phyloP scores from a whole-genome alignment of 2,329 filamentous ascomycete genomes.

The Atkinsonella texensis region DNA sequence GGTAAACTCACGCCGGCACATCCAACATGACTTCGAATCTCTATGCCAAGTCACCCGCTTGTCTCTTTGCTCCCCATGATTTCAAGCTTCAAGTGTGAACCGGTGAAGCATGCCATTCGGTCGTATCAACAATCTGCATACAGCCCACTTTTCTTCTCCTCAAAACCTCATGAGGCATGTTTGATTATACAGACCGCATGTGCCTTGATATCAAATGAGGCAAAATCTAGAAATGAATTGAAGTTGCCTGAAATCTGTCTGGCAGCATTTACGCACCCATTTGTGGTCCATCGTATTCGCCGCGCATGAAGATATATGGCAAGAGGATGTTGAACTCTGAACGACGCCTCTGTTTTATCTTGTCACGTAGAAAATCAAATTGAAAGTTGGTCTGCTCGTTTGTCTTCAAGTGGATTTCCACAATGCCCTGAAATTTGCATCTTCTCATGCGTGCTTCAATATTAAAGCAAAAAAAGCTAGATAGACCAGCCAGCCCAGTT shows the following conservation, averaged over 20 bases:
- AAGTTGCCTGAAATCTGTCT: too few species aligned
- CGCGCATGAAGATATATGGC: too few species aligned
- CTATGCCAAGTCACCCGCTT: background rate
- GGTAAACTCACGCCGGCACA: too few species aligned
- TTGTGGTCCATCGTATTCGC: too few species aligned
- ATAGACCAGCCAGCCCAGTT: background rate
- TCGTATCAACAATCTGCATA: background rate
- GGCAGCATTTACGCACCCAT: too few species aligned
- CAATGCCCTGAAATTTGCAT: background rate
- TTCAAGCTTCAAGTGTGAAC: background rate
- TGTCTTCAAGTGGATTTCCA: background rate
- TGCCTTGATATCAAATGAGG: background rate
- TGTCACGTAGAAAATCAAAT: background rate
- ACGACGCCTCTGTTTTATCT: background rate
- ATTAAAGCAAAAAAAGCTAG: background rate
- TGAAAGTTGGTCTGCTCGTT: background rate
- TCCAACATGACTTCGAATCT: background rate
- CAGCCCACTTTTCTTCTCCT: background rate
- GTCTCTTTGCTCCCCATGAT: too few species aligned
- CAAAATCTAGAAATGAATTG: too few species aligned
- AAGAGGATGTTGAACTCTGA: too few species aligned
- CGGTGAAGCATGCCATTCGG: background rate
- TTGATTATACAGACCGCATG: background rate
- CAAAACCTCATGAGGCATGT: background rate
- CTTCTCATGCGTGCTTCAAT: slow-evolving; percentile 1